phyloP scores from a whole-genome alignment of 371 early-diverging fungal genomes.

The Apophysomyces trapeziformis region DNA sequence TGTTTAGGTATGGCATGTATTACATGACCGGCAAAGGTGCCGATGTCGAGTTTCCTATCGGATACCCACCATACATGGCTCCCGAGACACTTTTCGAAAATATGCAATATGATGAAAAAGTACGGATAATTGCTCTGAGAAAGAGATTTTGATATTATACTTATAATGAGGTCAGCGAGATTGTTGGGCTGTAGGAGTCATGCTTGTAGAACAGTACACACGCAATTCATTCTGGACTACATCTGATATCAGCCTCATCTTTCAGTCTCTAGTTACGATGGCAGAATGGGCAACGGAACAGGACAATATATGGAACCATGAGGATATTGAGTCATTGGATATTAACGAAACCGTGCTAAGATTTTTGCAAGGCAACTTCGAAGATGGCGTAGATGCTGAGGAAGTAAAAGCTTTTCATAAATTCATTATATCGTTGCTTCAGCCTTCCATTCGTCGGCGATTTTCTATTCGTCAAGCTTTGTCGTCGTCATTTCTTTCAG shows the following conservation, averaged over 20 bases:
- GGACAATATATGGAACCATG: conserved; percentile 36
- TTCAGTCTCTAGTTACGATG: conserved; percentile 41
- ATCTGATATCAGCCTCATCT: conserved; percentile 46
- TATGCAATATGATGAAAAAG: conserved; percentile 29
- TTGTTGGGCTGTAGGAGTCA: conserved; percentile 65
- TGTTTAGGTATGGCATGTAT: conserved; percentile 66
- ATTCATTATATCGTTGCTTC: conserved; percentile 34
- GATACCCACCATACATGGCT: conserved; percentile 47
- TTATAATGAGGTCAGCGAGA: conserved; percentile 44
- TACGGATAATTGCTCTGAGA: conserved; percentile 8
- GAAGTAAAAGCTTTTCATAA: conserved; percentile 27
- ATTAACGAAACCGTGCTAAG: conserved; percentile 37
- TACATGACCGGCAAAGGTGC: conserved; percentile 64
- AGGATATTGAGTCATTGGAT: conserved; percentile 36
- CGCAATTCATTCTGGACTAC: conserved; percentile 64
- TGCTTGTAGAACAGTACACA: conserved; percentile 60
- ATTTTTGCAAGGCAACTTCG: conserved; percentile 33
- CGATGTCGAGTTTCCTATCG: conserved; percentile 70
- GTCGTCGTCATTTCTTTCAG: conserved; percentile 24
- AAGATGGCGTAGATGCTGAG: conserved; percentile 10
- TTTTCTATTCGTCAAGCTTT: conserved; percentile 23
- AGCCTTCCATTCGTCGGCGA: conserved; percentile 23
- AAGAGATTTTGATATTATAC: neutral
- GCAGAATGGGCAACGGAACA: conserved; percentile 36
- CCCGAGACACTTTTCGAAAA: conserved; percentile 37